Percentiles rank a stretch among this genome's conserved stretches.
phyloP scores from a whole-genome alignment of 176 grass and related monocot species.

The Eremochloa ophiuroides region DNA sequence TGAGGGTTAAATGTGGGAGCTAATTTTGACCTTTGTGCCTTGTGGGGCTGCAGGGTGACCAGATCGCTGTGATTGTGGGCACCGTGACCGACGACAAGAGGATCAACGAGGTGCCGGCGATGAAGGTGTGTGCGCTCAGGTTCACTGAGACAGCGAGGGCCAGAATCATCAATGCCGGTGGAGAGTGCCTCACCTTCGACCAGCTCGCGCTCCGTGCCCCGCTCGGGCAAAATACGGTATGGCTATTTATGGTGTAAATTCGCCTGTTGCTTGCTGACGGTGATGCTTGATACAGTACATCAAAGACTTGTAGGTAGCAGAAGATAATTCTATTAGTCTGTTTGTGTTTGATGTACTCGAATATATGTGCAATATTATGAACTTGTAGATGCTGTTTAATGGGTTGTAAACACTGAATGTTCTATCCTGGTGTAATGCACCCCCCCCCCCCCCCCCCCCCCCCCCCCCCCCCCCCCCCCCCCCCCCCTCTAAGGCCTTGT shows the following conservation, averaged over 20 bases:
- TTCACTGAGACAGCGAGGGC: constrained; percentile 78
- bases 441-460: too few relatives aligned
- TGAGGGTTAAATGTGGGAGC: background rate
- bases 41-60: constrained; percentile 30
- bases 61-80: constrained; percentile 77
- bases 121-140: constrained; percentile 73
- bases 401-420: background rate
- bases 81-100: constrained; percentile 85
- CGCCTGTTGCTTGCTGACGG: background rate
- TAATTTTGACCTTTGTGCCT: background rate
- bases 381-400: background rate
- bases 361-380: background rate
- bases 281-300: background rate
- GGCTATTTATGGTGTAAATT: background rate
- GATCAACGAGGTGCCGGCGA: constrained; percentile 56
- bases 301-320: background rate
- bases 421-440: background rate
- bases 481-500: too few relatives aligned
- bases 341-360: background rate
- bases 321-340: background rate
- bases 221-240: constrained; percentile 68
- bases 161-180: constrained; percentile 68
- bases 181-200: constrained; percentile 78
- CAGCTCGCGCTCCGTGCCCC: constrained; percentile 68
- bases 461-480: too few relatives aligned